These are phyloP conservation scores for Eutrema salsugineum DNA, from an alignment of 441 rosid species.

Conservation along the genomic window DNA sequence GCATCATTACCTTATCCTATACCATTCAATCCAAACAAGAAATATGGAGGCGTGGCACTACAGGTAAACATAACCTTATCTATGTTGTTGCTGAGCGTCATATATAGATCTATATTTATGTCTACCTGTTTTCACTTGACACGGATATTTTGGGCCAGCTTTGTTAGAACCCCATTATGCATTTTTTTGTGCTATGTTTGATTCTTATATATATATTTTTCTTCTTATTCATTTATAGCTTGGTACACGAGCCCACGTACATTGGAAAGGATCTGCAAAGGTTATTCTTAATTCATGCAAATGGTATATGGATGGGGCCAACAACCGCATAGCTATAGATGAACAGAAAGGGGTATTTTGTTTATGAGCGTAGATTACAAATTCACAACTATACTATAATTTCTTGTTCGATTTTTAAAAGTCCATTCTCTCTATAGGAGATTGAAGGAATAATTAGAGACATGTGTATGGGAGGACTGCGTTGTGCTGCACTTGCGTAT, in stretches of 20 bases:
- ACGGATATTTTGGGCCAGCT: neutral
- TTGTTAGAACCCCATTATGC: neutral
- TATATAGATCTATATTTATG: neutral
- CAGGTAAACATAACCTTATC: conserved; percentile 1
- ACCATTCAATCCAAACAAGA: conserved; percentile 89
- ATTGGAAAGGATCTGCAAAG: conserved; percentile 99
- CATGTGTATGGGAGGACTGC: conserved; percentile 72
- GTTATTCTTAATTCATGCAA: conserved; percentile 63
- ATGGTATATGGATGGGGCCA: conserved; percentile 53
- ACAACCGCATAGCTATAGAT: conserved; percentile 44
- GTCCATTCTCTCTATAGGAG: neutral
- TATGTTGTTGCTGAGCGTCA: neutral
- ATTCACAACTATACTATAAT: neutral
- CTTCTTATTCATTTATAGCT: conserved; percentile 29
- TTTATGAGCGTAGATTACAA: neutral
- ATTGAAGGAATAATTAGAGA: conserved; percentile 36
- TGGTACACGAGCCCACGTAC: conserved; percentile 54
- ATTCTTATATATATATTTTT: neutral
- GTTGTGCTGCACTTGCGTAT: conserved; percentile 87
- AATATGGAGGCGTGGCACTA: conserved; percentile 87
- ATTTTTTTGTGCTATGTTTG: neutral
- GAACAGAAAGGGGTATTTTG: conserved; percentile 43
- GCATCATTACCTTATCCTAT: conserved; percentile 52
- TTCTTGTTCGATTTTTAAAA: neutral
- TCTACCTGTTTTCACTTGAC: neutral